phyloP scores from a whole-genome alignment of 2,329 filamentous ascomycete genomes.

The Phoma sp. region DNA sequence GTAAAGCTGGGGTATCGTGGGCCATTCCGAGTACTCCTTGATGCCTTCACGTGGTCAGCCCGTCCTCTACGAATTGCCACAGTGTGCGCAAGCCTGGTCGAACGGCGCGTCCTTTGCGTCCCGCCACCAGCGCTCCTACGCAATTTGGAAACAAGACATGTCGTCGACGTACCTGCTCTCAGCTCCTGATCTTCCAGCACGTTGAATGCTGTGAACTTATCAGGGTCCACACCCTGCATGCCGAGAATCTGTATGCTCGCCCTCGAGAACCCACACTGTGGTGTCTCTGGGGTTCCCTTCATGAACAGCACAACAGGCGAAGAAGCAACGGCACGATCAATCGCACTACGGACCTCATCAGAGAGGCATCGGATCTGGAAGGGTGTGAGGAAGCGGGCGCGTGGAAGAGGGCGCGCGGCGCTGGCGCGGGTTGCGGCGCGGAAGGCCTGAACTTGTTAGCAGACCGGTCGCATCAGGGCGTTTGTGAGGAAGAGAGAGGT shows the following conservation, averaged over 20 bases:
- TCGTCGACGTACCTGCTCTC: constrained; percentile 67
- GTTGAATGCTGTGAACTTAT: constrained; percentile 98
- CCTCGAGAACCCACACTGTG: constrained; percentile 95
- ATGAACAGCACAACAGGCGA: constrained; percentile 97
- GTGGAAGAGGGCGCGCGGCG: constrained; percentile 37
- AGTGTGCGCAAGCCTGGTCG: no score
- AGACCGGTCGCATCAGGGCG: background rate
- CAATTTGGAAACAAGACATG: background rate
- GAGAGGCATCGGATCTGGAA: constrained; percentile 74
- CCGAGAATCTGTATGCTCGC: constrained; percentile 95
- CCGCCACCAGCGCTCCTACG: background rate
- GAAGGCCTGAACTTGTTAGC: constrained; percentile 38
- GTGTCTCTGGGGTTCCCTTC: constrained; percentile 96
- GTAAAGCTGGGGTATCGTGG: constrained; percentile 96
- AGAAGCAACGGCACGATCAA: constrained; percentile 86
- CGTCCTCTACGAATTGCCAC: constrained; percentile 13
- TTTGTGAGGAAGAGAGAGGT: background rate
- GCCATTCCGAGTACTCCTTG: constrained; percentile 99
- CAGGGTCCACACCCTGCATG: constrained; percentile 90
- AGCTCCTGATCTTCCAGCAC: constrained; percentile 91
- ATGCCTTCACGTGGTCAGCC: constrained; percentile 67
- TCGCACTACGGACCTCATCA: constrained; percentile 77
- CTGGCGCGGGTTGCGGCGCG: constrained; percentile 43
- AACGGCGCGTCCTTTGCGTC: background rate
- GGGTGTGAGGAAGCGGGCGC: constrained; percentile 54